phyloP scores from a whole-genome alignment of 495 filamentous ascomycete genomes.

The Xylaria intraflava region DNA sequence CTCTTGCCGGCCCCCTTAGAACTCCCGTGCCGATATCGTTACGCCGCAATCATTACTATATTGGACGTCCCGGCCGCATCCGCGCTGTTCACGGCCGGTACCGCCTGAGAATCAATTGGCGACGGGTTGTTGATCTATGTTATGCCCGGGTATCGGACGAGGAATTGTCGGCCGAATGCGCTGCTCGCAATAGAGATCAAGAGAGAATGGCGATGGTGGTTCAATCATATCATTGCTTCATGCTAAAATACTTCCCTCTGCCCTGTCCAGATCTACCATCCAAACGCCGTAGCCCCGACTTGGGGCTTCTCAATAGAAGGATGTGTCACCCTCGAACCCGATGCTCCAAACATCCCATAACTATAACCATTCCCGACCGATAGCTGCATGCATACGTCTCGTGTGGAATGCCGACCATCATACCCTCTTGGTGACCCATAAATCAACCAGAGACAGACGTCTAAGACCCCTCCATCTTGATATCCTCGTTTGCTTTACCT shows the following conservation, averaged over 20 bases:
- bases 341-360: not conserved
- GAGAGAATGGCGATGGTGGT: not conserved
- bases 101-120: too few species aligned
- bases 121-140: too few species aligned
- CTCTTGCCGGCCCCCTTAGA: too few species aligned
- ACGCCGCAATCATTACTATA: too few species aligned
- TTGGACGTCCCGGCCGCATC: too few species aligned
- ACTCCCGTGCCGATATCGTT: too few species aligned
- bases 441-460: not conserved
- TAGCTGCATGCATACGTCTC: not conserved
- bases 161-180: too few species aligned
- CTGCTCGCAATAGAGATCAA: not conserved
- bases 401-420: not conserved
- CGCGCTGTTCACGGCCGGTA: too few species aligned
- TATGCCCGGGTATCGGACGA: too few species aligned
- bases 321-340: not conserved
- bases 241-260: not conserved
- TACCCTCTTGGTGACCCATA: not conserved
- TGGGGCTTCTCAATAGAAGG: not conserved
- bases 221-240: not conserved
- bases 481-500: conserved; percentile 39
- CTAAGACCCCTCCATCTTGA: conserved; percentile 44
- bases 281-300: not conserved
- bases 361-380: not conserved
- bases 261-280: not conserved